Conservation (phyloP, 805 yeast genomes). For the Torulaspora delbrueckii region DNA sequence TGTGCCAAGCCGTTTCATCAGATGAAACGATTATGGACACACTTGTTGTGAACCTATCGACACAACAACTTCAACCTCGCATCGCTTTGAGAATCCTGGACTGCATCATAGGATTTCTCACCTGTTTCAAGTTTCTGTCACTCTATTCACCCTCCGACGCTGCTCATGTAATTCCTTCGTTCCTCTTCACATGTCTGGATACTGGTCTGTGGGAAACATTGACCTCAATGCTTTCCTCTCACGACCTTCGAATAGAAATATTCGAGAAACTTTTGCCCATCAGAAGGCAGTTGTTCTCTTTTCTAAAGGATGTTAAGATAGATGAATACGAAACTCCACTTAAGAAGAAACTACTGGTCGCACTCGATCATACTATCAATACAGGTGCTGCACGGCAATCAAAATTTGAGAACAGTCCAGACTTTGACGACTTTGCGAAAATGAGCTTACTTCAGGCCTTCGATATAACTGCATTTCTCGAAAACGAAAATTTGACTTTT, state of each 20-base stretch:
- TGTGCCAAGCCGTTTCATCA: conserved; percentile 12
- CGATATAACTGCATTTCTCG: conserved; percentile 51
- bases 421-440: conserved; percentile 8
- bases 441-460: conserved; percentile 43
- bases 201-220: conserved; percentile 15
- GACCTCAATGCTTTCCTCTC: conserved; percentile 13
- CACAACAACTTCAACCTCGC: conserved; percentile 1
- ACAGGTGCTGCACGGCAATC: conserved; percentile 4
- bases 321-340: conserved; percentile 15
- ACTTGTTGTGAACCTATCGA: conserved; percentile 6
- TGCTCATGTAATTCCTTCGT: conserved; percentile 11
- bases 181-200: conserved; percentile 9
- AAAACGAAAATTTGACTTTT: conserved; percentile 54
- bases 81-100: conserved; percentile 5
- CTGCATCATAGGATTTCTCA: conserved; percentile 7
- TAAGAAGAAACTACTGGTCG: conserved; percentile 8
- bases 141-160: conserved; percentile 13
- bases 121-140: conserved; percentile 8
- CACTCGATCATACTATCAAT: conserved; percentile 13
- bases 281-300: conserved; percentile 7
- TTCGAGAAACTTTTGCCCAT: conserved; percentile 15
- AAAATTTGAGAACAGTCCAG: conserved; percentile 12
- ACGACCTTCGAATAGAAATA: conserved; percentile 10
- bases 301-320: conserved; percentile 11
- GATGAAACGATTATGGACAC: conserved; percentile 9